Evolutionary conservation across 257 asterid genomes (phyloP).

Genomic region (Rubia yunnanensis): DNA sequence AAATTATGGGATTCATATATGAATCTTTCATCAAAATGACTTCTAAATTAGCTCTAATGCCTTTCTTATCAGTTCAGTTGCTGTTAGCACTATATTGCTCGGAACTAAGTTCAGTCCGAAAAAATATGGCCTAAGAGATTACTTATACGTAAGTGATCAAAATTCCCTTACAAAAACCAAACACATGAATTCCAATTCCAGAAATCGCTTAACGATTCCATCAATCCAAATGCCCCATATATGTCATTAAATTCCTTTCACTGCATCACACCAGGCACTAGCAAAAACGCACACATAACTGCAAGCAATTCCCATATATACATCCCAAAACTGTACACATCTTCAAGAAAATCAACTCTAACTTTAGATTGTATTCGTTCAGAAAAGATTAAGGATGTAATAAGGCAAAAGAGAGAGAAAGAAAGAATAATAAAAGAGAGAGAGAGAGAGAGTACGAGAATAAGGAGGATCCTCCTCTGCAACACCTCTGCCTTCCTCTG

Average conservation of each 20-base stretch:
- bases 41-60: background rate
- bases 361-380: background rate
- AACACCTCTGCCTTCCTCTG: conserved; percentile 35
- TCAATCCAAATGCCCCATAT: background rate
- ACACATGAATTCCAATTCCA: background rate
- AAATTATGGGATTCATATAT: background rate
- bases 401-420: conserved; percentile 1
- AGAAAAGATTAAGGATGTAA: background rate
- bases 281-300: no score
- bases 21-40: background rate
- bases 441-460: conserved; percentile 30
- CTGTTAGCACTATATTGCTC: background rate
- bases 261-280: no score
- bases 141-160: background rate
- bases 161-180: background rate
- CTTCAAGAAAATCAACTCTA: background rate
- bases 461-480: conserved; percentile 49
- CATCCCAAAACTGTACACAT: background rate
- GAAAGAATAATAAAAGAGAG: background rate
- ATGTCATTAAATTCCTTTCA: background rate
- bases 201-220: background rate
- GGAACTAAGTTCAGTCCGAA: background rate
- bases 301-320: background rate
- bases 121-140: background rate
- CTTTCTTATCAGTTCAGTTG: background rate